Conservation (phyloP, 116 monocot species). For the Papilionanthe hybrid region DNA sequence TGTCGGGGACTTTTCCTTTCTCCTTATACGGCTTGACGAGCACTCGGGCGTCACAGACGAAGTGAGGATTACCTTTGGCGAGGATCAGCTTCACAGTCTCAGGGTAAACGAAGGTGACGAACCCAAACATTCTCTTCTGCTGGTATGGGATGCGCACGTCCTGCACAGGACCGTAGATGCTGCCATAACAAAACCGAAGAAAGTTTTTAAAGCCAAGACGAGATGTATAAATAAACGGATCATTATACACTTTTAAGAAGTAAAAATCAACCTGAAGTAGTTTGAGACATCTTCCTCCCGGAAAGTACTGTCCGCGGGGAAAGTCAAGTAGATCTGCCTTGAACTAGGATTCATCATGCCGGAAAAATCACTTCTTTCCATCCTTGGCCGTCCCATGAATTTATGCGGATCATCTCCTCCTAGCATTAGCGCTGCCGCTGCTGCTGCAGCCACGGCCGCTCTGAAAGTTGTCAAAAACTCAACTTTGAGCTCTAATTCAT, state of each 20-base stretch:
- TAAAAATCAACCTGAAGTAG: slow-evolving; percentile 57
- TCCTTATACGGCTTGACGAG: slow-evolving; percentile 83
- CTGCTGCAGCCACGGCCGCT: slow-evolving; percentile 34
- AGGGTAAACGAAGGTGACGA: slow-evolving; percentile 58
- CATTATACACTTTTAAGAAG: too few species aligned
- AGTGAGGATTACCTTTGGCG: slow-evolving; percentile 50
- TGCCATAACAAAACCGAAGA: neutral
- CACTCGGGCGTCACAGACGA: slow-evolving; percentile 48
- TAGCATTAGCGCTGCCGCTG: slow-evolving; percentile 17
- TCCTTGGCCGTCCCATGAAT: slow-evolving; percentile 30
- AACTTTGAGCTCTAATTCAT: neutral
- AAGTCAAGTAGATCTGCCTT: slow-evolving; percentile 76
- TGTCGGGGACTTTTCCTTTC: slow-evolving; percentile 64
- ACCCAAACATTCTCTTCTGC: slow-evolving; percentile 76
- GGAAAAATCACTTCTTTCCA: slow-evolving; percentile 41
- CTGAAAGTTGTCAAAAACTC: neutral
- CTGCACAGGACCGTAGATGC: slow-evolving; percentile 56
- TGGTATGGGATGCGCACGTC: slow-evolving; percentile 71
- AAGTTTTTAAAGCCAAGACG: neutral
- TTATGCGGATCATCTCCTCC: slow-evolving; percentile 32
- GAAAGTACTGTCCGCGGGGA: slow-evolving; percentile 78
- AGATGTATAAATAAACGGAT: neutral
- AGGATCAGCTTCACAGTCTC: slow-evolving; percentile 61
- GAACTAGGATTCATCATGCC: slow-evolving; percentile 51
- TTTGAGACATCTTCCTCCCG: slow-evolving; percentile 77